Evolutionary conservation across 441 rosid species (phyloP).

Genomic region (Melianthus villosus): DNA sequence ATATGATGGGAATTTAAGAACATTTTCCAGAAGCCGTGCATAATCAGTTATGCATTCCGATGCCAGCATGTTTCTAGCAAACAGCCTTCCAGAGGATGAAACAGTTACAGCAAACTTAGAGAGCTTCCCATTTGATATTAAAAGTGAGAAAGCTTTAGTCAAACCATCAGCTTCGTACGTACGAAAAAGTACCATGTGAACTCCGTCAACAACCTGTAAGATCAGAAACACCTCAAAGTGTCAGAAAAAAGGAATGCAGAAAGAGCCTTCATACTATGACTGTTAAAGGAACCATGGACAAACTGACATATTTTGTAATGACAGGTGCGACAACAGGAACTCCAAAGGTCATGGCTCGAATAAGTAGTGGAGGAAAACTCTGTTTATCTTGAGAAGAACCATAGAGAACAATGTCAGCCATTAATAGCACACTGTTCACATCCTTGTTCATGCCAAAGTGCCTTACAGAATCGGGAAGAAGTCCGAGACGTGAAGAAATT

Average conservation of each 20-base stretch:
- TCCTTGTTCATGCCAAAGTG: constrained; percentile 68
- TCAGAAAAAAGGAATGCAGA: constrained; percentile 1
- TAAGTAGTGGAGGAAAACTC: constrained; percentile 64
- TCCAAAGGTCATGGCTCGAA: constrained; percentile 86
- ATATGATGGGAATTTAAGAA: constrained; percentile 65
- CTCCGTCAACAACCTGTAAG: constrained; percentile 57
- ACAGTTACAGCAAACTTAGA: constrained; percentile 55
- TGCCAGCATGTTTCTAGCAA: constrained; percentile 69
- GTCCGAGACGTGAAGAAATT: constrained; percentile 64
- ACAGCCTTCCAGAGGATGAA: constrained; percentile 66
- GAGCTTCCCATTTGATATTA: constrained; percentile 63
- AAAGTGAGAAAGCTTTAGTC: constrained; percentile 53
- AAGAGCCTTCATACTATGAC: constrained; percentile 7
- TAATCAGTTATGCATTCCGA: constrained; percentile 60
- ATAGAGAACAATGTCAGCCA: constrained; percentile 84
- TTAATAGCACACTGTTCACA: constrained; percentile 47
- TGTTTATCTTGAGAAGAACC: constrained; percentile 94
- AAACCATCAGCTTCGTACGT: constrained; percentile 57
- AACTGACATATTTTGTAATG: constrained; percentile 64
- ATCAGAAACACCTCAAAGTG: constrained; percentile 8
- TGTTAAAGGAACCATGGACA: constrained; percentile 7
- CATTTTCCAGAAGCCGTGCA: constrained; percentile 68
- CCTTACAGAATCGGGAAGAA: constrained; percentile 44
- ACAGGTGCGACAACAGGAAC: constrained; percentile 65
- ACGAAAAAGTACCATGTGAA: constrained; percentile 48